Evolutionary conservation across 371 early-diverging fungal genomes (phyloP), one percentile per base, ranked within the genome.

Genomic region (Neoconidiobolus thromboides): DNA sequence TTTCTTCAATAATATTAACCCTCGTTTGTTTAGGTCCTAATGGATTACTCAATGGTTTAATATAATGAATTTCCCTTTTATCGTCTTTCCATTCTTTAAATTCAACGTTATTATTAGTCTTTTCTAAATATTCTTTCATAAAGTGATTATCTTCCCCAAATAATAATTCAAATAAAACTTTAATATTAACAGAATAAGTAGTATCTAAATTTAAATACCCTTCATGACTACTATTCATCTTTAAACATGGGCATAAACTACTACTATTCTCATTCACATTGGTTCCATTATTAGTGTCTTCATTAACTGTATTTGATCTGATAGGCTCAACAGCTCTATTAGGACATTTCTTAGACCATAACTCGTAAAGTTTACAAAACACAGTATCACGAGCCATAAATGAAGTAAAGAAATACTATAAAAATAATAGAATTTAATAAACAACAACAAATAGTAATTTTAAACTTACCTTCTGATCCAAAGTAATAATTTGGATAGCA

Each of bases 341-440:
- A 39, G 58, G 58, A 58, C 58, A 58, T 39, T 58, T 46, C 10
- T 40, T 15, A 36, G 7, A 48, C 89, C 89, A 89, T 40, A 83
- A 62, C 12, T 85, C 83, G 48, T 77, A 74, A 40, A 89, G 70
- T 59, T 79, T 74, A 65, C 78, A 80, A 64, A 78, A 85, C 0
- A 85, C 86, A 57, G 80, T 74, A 60, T 89, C 89, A 36, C 89
- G 83, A 44, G 83, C 80, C 15, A 89, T 68, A 58, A 89, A 86
- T 2, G 86, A 85, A n/a, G 83, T 81, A 63, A 87, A 85, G 60
- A 87, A 83, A 64, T 86, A 80, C 73, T 76, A 64, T 7, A 48
- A 47, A 4, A 36, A 41, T 41, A 4, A 48, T 43, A 40, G 44
- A 58, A 3, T 36, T 44, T 42, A 3, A 42, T n/a, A 58, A 48